Percentiles rank a stretch among this genome's conserved stretches.
Conservation (phyloP, 768 basidiomycete species). For the Xerocomellus chrysenteron region DNA sequence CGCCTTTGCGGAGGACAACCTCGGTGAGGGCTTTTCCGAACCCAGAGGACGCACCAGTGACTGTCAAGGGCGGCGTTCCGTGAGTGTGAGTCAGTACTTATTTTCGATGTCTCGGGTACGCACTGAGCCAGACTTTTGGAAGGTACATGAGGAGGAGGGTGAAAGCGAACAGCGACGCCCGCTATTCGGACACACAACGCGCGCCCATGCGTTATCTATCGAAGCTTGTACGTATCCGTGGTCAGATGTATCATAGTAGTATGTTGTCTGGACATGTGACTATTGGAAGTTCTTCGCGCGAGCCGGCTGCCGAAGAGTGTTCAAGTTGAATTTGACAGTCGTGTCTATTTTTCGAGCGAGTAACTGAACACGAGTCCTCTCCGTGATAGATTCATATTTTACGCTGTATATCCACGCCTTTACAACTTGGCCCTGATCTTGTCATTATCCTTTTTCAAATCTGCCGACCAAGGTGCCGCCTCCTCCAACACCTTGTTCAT, state of each 20-base stretch:
- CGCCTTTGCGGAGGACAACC: conserved; percentile 34
- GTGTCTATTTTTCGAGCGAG: too few species aligned
- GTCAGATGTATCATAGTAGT: too few species aligned
- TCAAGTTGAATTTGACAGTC: too few species aligned
- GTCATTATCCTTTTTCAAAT: conserved; percentile 1
- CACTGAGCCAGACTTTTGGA: conserved; percentile 15
- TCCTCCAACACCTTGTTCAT: not conserved
- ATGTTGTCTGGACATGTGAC: too few species aligned
- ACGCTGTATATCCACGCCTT: too few species aligned
- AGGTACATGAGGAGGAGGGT: not conserved
- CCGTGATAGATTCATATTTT: too few species aligned
- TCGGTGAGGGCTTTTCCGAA: conserved; percentile 37
- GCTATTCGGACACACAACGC: too few species aligned
- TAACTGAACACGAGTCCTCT: too few species aligned
- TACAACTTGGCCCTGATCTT: not conserved
- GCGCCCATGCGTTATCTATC: too few species aligned
- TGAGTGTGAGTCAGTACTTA: not conserved
- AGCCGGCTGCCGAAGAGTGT: too few species aligned
- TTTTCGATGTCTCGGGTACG: not conserved
- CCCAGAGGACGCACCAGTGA: conserved; percentile 38
- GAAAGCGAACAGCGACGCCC: not conserved
- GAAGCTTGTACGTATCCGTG: not conserved
- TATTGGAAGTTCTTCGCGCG: too few species aligned
- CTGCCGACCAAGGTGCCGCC: conserved; percentile 3
- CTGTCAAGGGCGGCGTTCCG: not conserved